Evolutionary conservation across 176 grass and related monocot species (phyloP).

Genomic region (Eleusine coracana): DNA sequence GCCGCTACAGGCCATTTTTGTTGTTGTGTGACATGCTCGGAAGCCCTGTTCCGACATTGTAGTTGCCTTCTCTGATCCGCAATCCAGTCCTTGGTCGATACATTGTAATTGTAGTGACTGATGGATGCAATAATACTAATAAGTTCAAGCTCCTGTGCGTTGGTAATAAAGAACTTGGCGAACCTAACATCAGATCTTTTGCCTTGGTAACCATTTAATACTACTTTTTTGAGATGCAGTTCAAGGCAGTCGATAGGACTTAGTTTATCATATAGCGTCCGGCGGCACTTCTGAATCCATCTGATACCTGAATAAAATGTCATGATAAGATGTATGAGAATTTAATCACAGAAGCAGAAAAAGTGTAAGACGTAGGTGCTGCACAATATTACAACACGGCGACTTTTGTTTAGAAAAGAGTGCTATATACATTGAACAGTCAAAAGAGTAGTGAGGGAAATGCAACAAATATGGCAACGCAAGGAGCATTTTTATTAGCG

Average conservation of each 20-base stretch:
- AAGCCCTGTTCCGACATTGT: not conserved
- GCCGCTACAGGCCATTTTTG: too few relatives aligned
- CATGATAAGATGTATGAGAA: too few relatives aligned
- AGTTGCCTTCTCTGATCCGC: not conserved
- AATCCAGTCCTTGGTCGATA: not conserved
- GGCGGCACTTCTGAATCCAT: not conserved
- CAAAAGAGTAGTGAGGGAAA: too few relatives aligned
- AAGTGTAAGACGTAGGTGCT: not conserved
- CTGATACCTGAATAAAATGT: not conserved
- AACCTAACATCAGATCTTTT: slow-evolving; percentile 3
- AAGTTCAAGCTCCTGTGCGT: slow-evolving; percentile 12
- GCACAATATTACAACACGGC: too few relatives aligned
- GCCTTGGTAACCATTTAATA: slow-evolving; percentile 18
- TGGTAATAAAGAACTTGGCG: slow-evolving; percentile 36
- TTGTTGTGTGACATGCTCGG: not conserved
- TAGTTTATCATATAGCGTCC: not conserved
- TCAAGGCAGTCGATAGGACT: not conserved
- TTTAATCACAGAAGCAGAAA: too few relatives aligned
- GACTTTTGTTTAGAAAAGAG: too few relatives aligned
- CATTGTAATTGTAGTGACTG: too few relatives aligned
- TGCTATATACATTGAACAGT: too few relatives aligned
- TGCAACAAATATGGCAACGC: too few relatives aligned
- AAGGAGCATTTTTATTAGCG: too few relatives aligned
- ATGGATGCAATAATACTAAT: not conserved
- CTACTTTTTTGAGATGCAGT: not conserved